Evolutionary conservation across 208 protist genomes (phyloP).

Genomic region (Trichomonas vaginalis): DNA sequence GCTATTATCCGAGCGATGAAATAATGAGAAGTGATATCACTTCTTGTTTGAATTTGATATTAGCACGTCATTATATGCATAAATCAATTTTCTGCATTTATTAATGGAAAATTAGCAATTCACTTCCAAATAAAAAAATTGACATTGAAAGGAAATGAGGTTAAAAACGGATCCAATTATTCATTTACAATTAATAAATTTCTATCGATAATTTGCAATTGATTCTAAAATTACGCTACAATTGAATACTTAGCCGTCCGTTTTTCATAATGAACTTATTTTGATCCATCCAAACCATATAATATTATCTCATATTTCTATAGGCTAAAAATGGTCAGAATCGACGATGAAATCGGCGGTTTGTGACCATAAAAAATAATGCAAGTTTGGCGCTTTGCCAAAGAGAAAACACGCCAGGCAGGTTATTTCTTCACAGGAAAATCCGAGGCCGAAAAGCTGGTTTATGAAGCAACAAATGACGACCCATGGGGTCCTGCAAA

Average conservation of each 20-base stretch:
- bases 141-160: too few relatives aligned
- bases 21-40: too few relatives aligned
- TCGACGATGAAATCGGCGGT: not conserved
- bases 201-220: too few relatives aligned
- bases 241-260: not conserved
- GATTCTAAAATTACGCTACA: too few relatives aligned
- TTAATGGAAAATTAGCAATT: too few relatives aligned
- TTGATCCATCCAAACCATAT: not conserved
- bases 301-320: not conserved
- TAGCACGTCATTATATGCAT: too few relatives aligned
- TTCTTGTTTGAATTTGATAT: too few relatives aligned
- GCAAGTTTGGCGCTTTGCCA: not conserved
- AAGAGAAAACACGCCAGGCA: not conserved
- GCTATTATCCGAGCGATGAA: too few relatives aligned
- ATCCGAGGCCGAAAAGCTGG: not conserved
- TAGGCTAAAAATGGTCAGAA: not conserved
- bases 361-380: not conserved
- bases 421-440: not conserved
- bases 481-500: conserved; percentile 1
- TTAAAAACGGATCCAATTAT: too few relatives aligned
- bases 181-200: too few relatives aligned
- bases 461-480: not conserved
- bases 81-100: too few relatives aligned
- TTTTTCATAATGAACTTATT: not conserved
- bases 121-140: too few relatives aligned